phyloP scores from a whole-genome alignment of 2,329 filamentous ascomycete species.

The Teratosphaeria epicoccoides region DNA sequence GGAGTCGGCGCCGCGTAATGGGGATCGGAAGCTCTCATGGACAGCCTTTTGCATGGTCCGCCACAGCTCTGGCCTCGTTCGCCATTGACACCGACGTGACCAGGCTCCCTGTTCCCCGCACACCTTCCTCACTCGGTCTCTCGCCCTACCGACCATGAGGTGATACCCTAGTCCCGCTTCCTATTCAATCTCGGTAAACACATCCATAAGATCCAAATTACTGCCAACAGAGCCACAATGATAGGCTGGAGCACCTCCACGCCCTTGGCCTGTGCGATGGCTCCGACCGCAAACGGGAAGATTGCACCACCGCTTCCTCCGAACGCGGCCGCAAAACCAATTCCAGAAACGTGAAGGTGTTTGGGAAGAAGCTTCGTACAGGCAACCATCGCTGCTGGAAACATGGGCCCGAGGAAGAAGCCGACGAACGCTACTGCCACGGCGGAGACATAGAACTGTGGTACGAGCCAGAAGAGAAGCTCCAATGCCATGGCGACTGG shows the following conservation, averaged over 20 bases:
- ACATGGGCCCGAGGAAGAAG: constrained; percentile 71
- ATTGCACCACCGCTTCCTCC: constrained; percentile 62
- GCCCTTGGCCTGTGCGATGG: constrained; percentile 52
- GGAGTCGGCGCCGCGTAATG: no score
- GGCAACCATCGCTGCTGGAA: constrained; percentile 62
- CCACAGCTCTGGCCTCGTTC: no score
- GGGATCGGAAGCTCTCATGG: no score
- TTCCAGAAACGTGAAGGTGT: constrained; percentile 65
- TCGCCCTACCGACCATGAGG: no score
- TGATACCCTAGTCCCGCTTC: constrained; percentile 31
- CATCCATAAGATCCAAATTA: constrained; percentile 43
- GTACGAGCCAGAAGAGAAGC: constrained; percentile 72
- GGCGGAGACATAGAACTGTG: constrained; percentile 62
- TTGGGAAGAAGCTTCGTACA: constrained; percentile 64
- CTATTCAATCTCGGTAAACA: constrained; percentile 36
- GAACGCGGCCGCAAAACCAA: constrained; percentile 70
- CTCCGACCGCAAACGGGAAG: constrained; percentile 56
- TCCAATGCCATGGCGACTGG: constrained; percentile 52
- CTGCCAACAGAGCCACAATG: constrained; percentile 43
- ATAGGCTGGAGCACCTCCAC: constrained; percentile 52
- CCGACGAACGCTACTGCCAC: constrained; percentile 62
- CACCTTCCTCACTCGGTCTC: no score
- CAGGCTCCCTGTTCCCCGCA: no score
- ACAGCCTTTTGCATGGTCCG: no score
- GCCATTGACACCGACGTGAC: no score